Evolutionary conservation across 805 yeast species (phyloP), one percentile per base, ranked within the genome.

Genomic region (Metschnikowia sp.): DNA sequence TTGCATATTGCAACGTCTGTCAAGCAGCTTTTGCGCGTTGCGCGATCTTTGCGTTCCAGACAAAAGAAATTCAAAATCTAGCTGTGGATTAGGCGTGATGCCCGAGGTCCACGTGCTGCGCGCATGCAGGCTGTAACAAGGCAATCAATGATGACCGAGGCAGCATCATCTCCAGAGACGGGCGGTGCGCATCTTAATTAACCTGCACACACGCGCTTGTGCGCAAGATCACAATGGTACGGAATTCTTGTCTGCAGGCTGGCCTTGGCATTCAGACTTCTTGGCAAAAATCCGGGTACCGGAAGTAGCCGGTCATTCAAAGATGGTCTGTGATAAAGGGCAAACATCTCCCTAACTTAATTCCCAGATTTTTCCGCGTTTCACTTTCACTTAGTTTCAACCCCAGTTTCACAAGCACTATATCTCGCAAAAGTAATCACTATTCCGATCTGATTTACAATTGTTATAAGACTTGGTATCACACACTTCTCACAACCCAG

Each of bases 121-220:
- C 30, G 8, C 15, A 11, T 39, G 47, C 47, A 44, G 47, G 32
- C 9, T 34, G 42, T 39, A 34, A 44, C 47, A 15, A 28, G 12
- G 18, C 26, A 22, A 12, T 9, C 8, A 12, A 31, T 31, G 33
- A 31, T 12, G 13, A 10, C n/a, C 13, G 11, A 11, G 36, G 11
- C 19, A 12, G 36, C 5, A 22, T 15, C 19, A 5, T 10, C 15
- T 10, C 22, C 10, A n/a, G 5, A 34, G 36, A 8, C 22, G 28
- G 43, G 47, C 47, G 22, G 47, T 44, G 43, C 47, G 47, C 42
- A 44, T 44, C 47, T 44, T 10, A 44, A 39, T 33, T 26, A 26
- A 30, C 43, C 49, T 32, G 45, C 45, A 46, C 26, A 15, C 36
- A 44, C n/a, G 8, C 2, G 18, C 3, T 10, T 10, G 19, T 11